phyloP scores from a whole-genome alignment of 2,329 filamentous ascomycete genomes.

The Colletotrichum lini region DNA sequence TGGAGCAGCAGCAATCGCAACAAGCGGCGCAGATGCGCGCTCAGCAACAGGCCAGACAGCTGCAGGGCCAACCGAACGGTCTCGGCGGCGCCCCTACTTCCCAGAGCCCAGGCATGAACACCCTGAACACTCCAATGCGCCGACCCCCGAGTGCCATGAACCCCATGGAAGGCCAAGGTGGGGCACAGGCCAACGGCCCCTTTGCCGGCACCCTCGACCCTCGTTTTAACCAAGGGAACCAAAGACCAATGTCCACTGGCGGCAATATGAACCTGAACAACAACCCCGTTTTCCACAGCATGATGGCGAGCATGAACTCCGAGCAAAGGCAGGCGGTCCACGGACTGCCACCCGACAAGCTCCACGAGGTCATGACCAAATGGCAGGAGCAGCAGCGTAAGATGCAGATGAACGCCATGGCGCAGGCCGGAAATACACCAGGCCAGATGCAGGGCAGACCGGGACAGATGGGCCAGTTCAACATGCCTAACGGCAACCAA shows the following conservation, averaged over 20 bases:
- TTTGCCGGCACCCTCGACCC: slow-evolving; percentile 68
- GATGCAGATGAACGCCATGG: slow-evolving; percentile 52
- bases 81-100: slow-evolving; percentile 66
- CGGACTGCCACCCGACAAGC: slow-evolving; percentile 62
- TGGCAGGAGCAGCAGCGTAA: slow-evolving; percentile 60
- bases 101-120: slow-evolving; percentile 73
- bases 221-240: slow-evolving; percentile 68
- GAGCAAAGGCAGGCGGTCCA: slow-evolving; percentile 63
- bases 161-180: slow-evolving; percentile 58
- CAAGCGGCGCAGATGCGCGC: slow-evolving; percentile 62
- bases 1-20: slow-evolving; percentile 58
- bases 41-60: slow-evolving; percentile 63
- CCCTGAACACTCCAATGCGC: slow-evolving; percentile 68
- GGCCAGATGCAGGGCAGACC: slow-evolving; percentile 52
- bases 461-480: slow-evolving; percentile 49
- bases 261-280: slow-evolving; percentile 49
- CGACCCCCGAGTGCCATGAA: slow-evolving; percentile 62
- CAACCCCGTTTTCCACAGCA: slow-evolving; percentile 57
- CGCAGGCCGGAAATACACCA: slow-evolving; percentile 42
- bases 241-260: slow-evolving; percentile 57
- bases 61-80: slow-evolving; percentile 69
- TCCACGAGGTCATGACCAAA: slow-evolving; percentile 65
- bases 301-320: slow-evolving; percentile 60
- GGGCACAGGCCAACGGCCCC: slow-evolving; percentile 60
- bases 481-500: slow-evolving; percentile 47